A percentile compares a stretch with the other conserved stretches of the same genome.
Evolutionary conservation across 106 monocot genomes (phyloP).

Genomic region (Platanthera guangdongensis): DNA sequence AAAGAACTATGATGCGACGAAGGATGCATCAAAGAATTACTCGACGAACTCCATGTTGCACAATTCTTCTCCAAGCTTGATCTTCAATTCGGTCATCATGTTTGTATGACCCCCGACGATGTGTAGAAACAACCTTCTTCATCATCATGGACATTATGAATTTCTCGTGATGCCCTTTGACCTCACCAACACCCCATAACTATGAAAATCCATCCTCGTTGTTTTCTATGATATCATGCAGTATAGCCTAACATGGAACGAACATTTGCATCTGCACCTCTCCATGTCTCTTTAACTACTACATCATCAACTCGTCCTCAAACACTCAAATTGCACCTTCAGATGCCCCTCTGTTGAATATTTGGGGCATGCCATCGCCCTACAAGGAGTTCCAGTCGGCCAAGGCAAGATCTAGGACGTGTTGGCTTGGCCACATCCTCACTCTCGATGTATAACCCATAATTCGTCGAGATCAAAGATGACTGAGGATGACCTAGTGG

Average conservation of each 20-base stretch:
- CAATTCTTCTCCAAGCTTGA: conserved; percentile 4
- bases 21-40: conserved; percentile 5
- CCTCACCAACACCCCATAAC: not conserved
- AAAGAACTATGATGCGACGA: too few relatives aligned
- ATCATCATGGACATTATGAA: not conserved
- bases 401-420: not conserved
- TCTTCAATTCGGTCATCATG: conserved; percentile 5
- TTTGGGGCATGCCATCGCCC: not conserved
- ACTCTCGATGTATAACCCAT: not conserved
- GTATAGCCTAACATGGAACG: not conserved
- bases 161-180: not conserved
- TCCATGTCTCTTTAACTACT: too few relatives aligned
- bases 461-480: too few relatives aligned
- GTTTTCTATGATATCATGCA: conserved; percentile 1
- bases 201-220: not conserved
- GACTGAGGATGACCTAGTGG: too few relatives aligned
- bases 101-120: not conserved
- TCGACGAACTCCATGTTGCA: conserved; percentile 8
- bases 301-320: too few relatives aligned
- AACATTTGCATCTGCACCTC: not conserved
- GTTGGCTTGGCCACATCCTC: not conserved
- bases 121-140: not conserved
- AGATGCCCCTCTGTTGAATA: not conserved
- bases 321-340: not conserved
- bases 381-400: not conserved